Percentiles rank a stretch among this genome's conserved stretches.
Conservation (phyloP, 495 filamentous ascomycete genomes). For the Monascus purpureus region DNA sequence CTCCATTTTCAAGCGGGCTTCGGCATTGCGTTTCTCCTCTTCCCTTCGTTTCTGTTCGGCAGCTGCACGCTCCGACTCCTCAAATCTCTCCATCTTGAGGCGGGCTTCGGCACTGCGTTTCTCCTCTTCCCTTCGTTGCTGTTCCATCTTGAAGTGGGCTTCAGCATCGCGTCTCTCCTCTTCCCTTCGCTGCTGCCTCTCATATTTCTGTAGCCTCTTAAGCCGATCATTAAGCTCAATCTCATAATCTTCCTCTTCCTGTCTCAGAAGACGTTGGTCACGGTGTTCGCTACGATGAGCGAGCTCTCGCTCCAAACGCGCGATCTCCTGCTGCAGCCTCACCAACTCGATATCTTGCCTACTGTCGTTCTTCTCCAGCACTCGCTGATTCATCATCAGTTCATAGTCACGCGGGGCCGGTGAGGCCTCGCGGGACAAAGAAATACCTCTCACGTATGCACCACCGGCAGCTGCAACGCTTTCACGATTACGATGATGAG, state of each 20-base stretch:
- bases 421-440: slow-evolving; percentile 8
- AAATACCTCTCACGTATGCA: too few relatives aligned
- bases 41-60: background rate
- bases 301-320: slow-evolving; percentile 30
- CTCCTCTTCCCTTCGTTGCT: slow-evolving; percentile 18
- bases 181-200: slow-evolving; percentile 18
- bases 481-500: slow-evolving; percentile 10
- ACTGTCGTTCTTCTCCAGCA: slow-evolving; percentile 22
- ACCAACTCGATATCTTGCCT: slow-evolving; percentile 28
- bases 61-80: background rate
- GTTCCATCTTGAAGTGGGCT: slow-evolving; percentile 13
- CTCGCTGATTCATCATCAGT: slow-evolving; percentile 20
- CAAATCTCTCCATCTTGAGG: slow-evolving; percentile 12
- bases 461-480: slow-evolving; percentile 5
- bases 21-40: slow-evolving; percentile 4
- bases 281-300: slow-evolving; percentile 16
- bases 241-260: slow-evolving; percentile 25
- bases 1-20: slow-evolving; percentile 15
- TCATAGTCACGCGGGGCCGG: slow-evolving; percentile 17
- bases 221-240: slow-evolving; percentile 22
- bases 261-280: slow-evolving; percentile 12
- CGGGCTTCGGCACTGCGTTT: slow-evolving; percentile 15
- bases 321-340: slow-evolving; percentile 30
- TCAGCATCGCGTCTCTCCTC: slow-evolving; percentile 20
- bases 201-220: slow-evolving; percentile 17